Conservation (phyloP, 108 stramenopile genomes). For the Cyclotella distinguenda region DNA sequence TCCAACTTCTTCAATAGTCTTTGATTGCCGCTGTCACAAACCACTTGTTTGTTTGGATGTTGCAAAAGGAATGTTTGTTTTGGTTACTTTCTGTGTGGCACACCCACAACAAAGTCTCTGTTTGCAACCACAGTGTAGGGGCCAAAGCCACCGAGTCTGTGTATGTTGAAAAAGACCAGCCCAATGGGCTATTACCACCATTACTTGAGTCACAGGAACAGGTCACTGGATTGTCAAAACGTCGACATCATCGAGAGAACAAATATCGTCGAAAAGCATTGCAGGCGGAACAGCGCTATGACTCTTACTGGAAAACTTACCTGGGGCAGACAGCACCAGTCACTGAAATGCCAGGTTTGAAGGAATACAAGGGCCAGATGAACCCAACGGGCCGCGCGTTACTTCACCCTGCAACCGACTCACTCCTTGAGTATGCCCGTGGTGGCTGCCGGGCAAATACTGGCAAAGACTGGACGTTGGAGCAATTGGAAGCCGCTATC, state of each 20-base stretch:
- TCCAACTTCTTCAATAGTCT: no score
- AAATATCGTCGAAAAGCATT: not conserved
- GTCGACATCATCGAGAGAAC: not conserved
- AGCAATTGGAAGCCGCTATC: constrained; percentile 12
- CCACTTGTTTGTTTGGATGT: no score
- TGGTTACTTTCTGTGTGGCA: no score
- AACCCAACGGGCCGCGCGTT: not conserved
- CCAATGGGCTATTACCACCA: not conserved
- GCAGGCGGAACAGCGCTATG: not conserved
- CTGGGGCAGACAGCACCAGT: not conserved
- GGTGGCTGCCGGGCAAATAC: constrained; percentile 6
- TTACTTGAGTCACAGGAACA: not conserved
- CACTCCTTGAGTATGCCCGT: constrained; percentile 3
- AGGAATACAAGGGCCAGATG: not conserved
- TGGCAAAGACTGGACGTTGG: constrained; percentile 3
- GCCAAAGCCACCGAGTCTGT: no score
- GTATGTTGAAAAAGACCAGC: no score
- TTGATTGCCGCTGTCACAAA: no score
- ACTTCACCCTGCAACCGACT: not conserved
- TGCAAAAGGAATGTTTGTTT: no score
- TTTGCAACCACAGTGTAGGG: no score
- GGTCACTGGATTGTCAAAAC: not conserved
- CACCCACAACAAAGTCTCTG: no score
- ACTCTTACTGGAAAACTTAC: not conserved
- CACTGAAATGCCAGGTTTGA: no score